Evolutionary conservation across 139 green algal genomes (phyloP), one percentile per base, ranked within the genome.

Genomic region (Nannochloris sp.): DNA sequence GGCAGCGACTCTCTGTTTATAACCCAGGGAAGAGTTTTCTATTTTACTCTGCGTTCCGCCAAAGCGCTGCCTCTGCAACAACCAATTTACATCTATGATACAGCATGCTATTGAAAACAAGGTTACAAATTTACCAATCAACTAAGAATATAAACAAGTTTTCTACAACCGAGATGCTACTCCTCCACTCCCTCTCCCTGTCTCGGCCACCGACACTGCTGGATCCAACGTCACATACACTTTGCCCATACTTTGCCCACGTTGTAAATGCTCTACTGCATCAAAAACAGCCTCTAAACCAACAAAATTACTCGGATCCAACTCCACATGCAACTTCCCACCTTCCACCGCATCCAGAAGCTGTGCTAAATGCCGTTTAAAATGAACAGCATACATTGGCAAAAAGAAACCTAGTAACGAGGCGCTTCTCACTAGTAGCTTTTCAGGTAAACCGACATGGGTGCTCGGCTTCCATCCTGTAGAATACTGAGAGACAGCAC

Each of bases 321-420:
- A 57, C 33, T 55, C 30, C 32, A 78, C 73, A 14, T 82, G 59
- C 54, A 90, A 74, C 36, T 69, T 54, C 1, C 83, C 85, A 2
- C 33, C 35, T 12, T 60, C 42, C 62, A 75, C 35, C 14, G 73
- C 23, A 12, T 7, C 33, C 1, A 64, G 39, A 58, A 91, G 76
- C 13, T 61, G 46, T 0, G 54, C 24, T 10, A 92, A 68, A 70
- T 86, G 77, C 24, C 61, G 15, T 4, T 36, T 42, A 57, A 82
- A 86, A 6, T 70, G 48, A 6, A 29, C 19, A 0, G 72, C 67
- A 54, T 89, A 82, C 29, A 76, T 65, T 45, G 86, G 70, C 55
- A 95, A 78, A 76, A 95, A 93, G 78, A 95, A 95, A 3, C 88
- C 88, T 29, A 64, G 54, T 27, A 89, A 66, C 0, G 70, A 68